phyloP scores from a whole-genome alignment of 208 protist species.

The Crithidia thermophila region DNA sequence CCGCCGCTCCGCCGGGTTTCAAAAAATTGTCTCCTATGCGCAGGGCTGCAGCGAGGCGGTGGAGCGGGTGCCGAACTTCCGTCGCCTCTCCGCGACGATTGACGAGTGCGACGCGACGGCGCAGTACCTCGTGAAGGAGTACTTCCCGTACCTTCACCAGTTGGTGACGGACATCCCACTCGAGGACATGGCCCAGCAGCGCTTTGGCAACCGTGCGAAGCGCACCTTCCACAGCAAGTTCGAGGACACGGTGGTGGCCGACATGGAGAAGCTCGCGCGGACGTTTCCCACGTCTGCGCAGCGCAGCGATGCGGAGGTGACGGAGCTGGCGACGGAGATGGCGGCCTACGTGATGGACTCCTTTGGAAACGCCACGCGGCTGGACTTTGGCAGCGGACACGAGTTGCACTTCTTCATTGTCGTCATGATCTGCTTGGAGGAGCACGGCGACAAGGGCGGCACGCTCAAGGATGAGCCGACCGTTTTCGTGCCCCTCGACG shows the following conservation, averaged over 20 bases:
- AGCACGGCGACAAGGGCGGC: conserved; percentile 71
- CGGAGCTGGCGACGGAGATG: conserved; percentile 75
- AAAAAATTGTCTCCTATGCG: conserved; percentile 70
- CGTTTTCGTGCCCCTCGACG: conserved; percentile 34
- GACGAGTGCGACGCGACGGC: conserved; percentile 40
- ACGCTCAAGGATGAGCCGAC: conserved; percentile 34
- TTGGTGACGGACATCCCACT: conserved; percentile 76
- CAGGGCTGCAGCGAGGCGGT: conserved; percentile 56
- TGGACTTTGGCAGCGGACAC: conserved; percentile 99
- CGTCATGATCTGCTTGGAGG: conserved; percentile 89
- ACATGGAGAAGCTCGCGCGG: conserved; percentile 57
- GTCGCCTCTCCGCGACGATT: conserved; percentile 11
- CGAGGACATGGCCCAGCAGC: conserved; percentile 76
- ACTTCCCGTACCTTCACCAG: conserved; percentile 58
- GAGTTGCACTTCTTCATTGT: conserved; percentile 97
- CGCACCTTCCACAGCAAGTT: conserved; percentile 71
- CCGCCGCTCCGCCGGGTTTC: conserved; percentile 57
- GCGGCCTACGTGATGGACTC: conserved; percentile 89
- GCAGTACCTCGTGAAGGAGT: conserved; percentile 44
- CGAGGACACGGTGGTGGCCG: conserved; percentile 38
- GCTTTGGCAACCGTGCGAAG: conserved; percentile 90
- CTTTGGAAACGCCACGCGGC: conserved; percentile 96
- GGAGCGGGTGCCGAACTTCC: conserved; percentile 16
- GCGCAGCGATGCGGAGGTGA: conserved; percentile 27
- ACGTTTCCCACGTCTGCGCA: conserved; percentile 39